These are phyloP conservation scores for Darksidea phi DNA, from an alignment of 495 filamentous ascomycete genomes.

Conservation along the genomic window DNA sequence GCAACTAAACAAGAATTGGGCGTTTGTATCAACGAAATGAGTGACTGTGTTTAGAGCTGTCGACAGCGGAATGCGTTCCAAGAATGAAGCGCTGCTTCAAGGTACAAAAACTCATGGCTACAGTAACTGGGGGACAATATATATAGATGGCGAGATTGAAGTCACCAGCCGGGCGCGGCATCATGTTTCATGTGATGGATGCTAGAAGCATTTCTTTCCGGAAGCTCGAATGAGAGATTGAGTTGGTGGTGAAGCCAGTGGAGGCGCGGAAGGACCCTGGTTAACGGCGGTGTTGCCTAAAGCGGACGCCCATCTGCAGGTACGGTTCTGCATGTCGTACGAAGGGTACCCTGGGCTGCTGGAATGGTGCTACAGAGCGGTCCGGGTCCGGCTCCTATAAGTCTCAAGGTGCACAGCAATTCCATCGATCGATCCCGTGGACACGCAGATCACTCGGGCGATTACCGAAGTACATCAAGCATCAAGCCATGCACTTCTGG, in stretches of 20 bases:
- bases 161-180: background rate
- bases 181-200: slow-evolving; percentile 18
- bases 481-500: background rate
- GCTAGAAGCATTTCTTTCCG: slow-evolving; percentile 9
- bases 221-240: slow-evolving; percentile 28
- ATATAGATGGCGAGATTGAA: slow-evolving; percentile 7
- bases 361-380: slow-evolving; percentile 19
- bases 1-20: slow-evolving; percentile 6
- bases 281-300: slow-evolving; percentile 20
- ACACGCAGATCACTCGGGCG: background rate
- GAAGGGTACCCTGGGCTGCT: slow-evolving; percentile 1
- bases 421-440: background rate
- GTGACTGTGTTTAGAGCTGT: slow-evolving; percentile 17
- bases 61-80: slow-evolving; percentile 19
- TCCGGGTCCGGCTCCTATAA: slow-evolving; percentile 10
- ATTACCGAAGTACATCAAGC: slow-evolving; percentile 2
- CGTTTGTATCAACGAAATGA: slow-evolving; percentile 5
- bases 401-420: slow-evolving; percentile 11
- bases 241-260: slow-evolving; percentile 5
- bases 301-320: slow-evolving; percentile 21
- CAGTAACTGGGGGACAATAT: background rate
- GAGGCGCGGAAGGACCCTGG: slow-evolving; percentile 21
- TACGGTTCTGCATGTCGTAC: slow-evolving; percentile 13
- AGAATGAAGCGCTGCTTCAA: slow-evolving; percentile 17
- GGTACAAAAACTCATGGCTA: slow-evolving; percentile 16